Percentiles rank a stretch among this genome's conserved stretches.
Evolutionary conservation across 352 stramenopile species (phyloP).

Genomic region (Phytophthora rubi): DNA sequence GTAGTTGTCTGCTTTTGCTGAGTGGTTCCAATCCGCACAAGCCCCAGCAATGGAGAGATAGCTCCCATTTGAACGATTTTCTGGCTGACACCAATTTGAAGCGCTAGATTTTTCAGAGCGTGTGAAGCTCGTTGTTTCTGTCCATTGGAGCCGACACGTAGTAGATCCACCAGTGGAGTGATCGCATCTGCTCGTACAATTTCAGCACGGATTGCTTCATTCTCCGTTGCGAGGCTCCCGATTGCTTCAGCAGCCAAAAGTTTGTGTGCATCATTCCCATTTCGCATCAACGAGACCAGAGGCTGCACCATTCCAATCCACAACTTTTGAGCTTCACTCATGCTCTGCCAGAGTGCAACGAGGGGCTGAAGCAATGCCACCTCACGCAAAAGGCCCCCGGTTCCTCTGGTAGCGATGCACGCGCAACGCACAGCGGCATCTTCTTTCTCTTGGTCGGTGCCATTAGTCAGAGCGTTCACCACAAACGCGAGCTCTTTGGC

Average conservation of each 20-base stretch:
- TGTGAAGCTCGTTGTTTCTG: constrained; percentile 3
- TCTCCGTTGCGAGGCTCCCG: neutral
- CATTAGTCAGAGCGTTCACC: neutral
- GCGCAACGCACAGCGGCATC: neutral
- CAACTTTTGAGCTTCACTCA: constrained; percentile 13
- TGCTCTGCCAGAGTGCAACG: neutral
- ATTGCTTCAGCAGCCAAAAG: constrained; percentile 2
- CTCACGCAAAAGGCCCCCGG: neutral
- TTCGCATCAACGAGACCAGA: neutral
- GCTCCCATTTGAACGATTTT: neutral
- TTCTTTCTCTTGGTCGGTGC: constrained; percentile 11
- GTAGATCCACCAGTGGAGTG: constrained; percentile 1
- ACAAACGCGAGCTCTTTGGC: constrained; percentile 2
- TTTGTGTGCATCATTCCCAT: neutral
- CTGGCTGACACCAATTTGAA: neutral
- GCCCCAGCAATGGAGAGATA: neutral
- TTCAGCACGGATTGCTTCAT: constrained; percentile 2
- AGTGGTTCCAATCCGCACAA: constrained; percentile 1
- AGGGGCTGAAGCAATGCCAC: constrained; percentile 1
- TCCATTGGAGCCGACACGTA: neutral
- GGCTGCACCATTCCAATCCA: constrained; percentile 6
- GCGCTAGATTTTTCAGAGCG: constrained; percentile 3
- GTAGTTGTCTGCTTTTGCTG: constrained; percentile 8
- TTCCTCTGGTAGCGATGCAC: constrained; percentile 3
- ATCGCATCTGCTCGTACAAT: neutral